These are phyloP conservation scores for Akanthomyces muscarius DNA, from an alignment of 2,329 filamentous ascomycete genomes.

Conservation along the genomic window DNA sequence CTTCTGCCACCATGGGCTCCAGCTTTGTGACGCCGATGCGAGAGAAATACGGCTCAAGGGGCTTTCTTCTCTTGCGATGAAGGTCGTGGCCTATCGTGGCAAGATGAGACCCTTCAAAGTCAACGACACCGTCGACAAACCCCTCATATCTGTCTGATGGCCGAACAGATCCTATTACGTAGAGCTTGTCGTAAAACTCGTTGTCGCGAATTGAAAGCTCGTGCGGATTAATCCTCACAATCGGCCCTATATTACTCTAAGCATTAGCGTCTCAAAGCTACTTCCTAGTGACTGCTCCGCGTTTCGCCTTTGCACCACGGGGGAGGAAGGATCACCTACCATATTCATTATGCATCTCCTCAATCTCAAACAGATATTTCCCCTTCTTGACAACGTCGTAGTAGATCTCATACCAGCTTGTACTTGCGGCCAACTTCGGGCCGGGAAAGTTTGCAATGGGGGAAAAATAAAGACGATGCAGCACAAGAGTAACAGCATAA, in stretches of 20 bases:
- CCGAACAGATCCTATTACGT: neutral
- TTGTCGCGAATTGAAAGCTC: neutral
- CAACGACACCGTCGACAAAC: neutral
- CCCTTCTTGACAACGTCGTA: neutral
- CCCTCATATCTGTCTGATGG: neutral
- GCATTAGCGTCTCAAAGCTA: no score
- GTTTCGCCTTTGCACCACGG: no score
- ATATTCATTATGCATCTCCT: no score
- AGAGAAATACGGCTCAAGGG: neutral
- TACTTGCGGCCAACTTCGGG: neutral
- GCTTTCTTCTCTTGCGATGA: neutral
- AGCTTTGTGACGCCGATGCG: neutral
- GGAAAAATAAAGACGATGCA: no score
- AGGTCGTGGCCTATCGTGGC: neutral
- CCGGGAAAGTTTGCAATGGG: neutral
- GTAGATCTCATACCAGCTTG: neutral
- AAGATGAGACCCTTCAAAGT: neutral
- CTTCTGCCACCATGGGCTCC: neutral
- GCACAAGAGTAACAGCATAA: no score
- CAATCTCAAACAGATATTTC: no score
- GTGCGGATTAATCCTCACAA: neutral
- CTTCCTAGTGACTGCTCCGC: no score
- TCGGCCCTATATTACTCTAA: neutral
- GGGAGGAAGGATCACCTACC: no score
- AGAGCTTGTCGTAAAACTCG: neutral